phyloP scores from a whole-genome alignment of 2,329 filamentous ascomycete genomes.

The Rachicladosporium sp. region DNA sequence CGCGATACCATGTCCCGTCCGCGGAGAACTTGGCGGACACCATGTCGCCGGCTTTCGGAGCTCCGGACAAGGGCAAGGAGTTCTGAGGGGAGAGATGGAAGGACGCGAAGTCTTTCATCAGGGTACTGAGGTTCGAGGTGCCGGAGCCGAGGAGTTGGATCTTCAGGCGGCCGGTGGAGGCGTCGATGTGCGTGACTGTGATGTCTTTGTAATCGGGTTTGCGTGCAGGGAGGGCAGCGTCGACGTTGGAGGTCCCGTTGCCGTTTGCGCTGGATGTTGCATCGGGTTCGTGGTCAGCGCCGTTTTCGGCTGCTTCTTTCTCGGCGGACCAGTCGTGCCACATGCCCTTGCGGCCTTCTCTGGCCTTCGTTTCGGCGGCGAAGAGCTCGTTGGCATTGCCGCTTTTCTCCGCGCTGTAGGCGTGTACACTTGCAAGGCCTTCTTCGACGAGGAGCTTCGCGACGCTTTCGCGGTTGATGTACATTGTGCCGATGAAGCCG shows the following conservation, averaged over 20 bases:
- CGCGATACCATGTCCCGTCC: slow-evolving; percentile 91
- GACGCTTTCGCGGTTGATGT: slow-evolving; percentile 90
- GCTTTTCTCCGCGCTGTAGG: slow-evolving; percentile 90
- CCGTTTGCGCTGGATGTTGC: slow-evolving; percentile 19
- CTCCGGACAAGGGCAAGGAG: slow-evolving; percentile 55
- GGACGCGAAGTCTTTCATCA: slow-evolving; percentile 83
- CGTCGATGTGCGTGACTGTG: slow-evolving; percentile 79
- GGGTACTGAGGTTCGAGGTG: slow-evolving; percentile 67
- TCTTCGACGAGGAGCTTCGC: slow-evolving; percentile 89
- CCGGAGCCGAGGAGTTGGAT: slow-evolving; percentile 81
- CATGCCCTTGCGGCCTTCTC: slow-evolving; percentile 74
- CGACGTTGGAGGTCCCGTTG: slow-evolving; percentile 22
- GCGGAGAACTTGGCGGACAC: slow-evolving; percentile 84
- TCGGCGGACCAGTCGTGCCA: slow-evolving; percentile 94
- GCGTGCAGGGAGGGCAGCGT: slow-evolving; percentile 42
- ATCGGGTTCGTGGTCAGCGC: slow-evolving; percentile 26
- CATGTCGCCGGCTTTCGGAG: slow-evolving; percentile 81
- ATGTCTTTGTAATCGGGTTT: slow-evolving; percentile 92
- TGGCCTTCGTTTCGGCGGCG: slow-evolving; percentile 76
- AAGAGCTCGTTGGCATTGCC: slow-evolving; percentile 80
- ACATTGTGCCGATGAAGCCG: slow-evolving; percentile 91
- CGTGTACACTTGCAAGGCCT: slow-evolving; percentile 81
- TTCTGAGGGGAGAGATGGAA: slow-evolving; percentile 83
- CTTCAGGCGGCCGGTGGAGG: slow-evolving; percentile 65
- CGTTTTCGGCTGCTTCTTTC: slow-evolving; percentile 54